Conservation (phyloP, 2,329 filamentous ascomycete genomes). For the Esteya vermicola region DNA sequence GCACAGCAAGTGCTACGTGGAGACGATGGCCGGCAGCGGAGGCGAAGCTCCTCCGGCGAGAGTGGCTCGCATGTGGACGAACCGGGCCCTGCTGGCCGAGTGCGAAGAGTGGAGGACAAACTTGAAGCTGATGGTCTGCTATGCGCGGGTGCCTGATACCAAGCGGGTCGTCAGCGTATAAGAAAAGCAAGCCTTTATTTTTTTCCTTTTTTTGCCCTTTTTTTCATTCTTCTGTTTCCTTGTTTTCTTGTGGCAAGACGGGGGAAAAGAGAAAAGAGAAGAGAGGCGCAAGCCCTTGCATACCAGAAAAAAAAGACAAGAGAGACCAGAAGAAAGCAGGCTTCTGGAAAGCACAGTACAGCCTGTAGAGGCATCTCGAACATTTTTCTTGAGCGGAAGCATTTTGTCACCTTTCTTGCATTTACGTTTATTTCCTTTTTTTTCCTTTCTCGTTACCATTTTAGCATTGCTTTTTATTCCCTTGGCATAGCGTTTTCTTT, state of each 20-base stretch:
- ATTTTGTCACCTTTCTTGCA: too few species aligned
- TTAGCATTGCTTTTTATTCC: too few species aligned
- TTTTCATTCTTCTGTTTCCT: background rate
- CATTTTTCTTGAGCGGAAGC: too few species aligned
- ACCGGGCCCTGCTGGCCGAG: constrained; percentile 62
- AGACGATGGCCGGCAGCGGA: constrained; percentile 38
- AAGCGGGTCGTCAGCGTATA: constrained; percentile 33
- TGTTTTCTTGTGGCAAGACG: too few species aligned
- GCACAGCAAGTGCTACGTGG: constrained; percentile 89
- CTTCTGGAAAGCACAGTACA: too few species aligned
- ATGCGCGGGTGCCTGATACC: constrained; percentile 65
- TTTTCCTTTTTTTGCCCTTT: background rate
- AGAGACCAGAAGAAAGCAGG: too few species aligned
- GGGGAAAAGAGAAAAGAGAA: too few species aligned
- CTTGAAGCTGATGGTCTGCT: constrained; percentile 81
- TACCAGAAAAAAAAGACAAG: too few species aligned
- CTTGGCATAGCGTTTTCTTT: background rate
- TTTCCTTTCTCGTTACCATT: too few species aligned
- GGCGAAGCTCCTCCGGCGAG: constrained; percentile 21
- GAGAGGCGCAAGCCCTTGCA: too few species aligned
- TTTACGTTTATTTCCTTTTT: too few species aligned
- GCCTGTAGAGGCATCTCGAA: too few species aligned
- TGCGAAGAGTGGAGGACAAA: constrained; percentile 79
- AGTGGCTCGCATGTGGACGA: constrained; percentile 59
- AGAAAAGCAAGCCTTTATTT: constrained; percentile 5